Evolutionary conservation across 768 basidiomycete species (phyloP).

Genomic region (Gloeophyllum trabeum): DNA sequence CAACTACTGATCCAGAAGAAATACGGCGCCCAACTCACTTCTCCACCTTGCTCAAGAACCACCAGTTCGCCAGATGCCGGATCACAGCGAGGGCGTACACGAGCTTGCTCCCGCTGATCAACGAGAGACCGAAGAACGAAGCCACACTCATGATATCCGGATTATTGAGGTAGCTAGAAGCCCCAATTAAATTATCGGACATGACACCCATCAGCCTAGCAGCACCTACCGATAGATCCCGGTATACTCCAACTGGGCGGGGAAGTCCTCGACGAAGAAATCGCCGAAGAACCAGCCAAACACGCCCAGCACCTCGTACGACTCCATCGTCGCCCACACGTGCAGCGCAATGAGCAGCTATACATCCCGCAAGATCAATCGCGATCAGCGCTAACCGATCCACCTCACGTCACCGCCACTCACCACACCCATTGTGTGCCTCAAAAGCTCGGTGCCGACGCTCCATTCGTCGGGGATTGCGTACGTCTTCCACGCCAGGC

Average conservation of each 20-base stretch:
- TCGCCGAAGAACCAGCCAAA: conserved; percentile 99
- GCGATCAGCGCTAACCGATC: too few relatives aligned
- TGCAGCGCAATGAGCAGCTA: conserved; percentile 82
- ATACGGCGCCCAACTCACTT: conserved; percentile 42
- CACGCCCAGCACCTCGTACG: conserved; percentile 85
- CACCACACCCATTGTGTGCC: conserved; percentile 83
- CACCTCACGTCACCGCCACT: too few relatives aligned
- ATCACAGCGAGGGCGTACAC: conserved; percentile 78
- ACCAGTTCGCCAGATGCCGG: conserved; percentile 84
- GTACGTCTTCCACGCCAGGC: conserved; percentile 88
- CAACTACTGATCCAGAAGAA: neutral
- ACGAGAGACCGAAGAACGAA: conserved; percentile 85
- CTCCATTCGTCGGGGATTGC: conserved; percentile 75
- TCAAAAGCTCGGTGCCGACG: conserved; percentile 74
- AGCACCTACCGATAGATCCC: conserved; percentile 81
- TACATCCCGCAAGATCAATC: too few relatives aligned
- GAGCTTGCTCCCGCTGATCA: conserved; percentile 90
- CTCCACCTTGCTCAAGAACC: conserved; percentile 90
- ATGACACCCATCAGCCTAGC: too few relatives aligned
- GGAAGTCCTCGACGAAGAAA: conserved; percentile 93
- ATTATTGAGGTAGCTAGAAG: conserved; percentile 74
- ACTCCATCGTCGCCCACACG: conserved; percentile 83
- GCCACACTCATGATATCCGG: conserved; percentile 95
- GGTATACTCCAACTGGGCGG: conserved; percentile 83
- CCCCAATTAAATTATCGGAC: too few relatives aligned